Evolutionary conservation across 139 green algal species (phyloP).

Genomic region (Medakamo hakoo): DNA sequence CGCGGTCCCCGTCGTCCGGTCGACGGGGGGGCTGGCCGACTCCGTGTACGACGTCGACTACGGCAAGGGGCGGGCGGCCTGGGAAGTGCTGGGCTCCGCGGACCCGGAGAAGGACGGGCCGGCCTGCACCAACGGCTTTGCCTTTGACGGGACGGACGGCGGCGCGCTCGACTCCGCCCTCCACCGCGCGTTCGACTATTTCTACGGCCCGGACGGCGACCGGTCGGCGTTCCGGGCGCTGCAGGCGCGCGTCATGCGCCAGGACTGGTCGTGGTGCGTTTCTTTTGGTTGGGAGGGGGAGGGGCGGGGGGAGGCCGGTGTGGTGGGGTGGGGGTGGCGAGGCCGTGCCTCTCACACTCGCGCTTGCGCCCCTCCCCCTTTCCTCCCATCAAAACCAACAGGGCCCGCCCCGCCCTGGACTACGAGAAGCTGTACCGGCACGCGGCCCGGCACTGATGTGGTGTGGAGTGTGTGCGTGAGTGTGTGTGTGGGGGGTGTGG

Average conservation of each 20-base stretch:
- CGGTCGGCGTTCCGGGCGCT: slow-evolving; percentile 13
- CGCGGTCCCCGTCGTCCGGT: slow-evolving; percentile 72
- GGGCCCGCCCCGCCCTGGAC: slow-evolving; percentile 25
- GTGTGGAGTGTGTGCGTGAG: too few species aligned
- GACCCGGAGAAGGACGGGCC: slow-evolving; percentile 45
- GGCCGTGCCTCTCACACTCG: too few species aligned
- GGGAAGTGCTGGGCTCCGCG: slow-evolving; percentile 57
- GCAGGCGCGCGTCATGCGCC: slow-evolving; percentile 9
- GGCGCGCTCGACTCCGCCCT: slow-evolving; percentile 79
- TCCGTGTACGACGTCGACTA: slow-evolving; percentile 47
- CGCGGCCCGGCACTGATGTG: slow-evolving; percentile 5
- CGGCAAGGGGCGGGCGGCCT: slow-evolving; percentile 50
- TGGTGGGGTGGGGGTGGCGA: too few species aligned
- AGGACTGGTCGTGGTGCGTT: not conserved
- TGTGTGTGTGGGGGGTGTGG: too few species aligned
- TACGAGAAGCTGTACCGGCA: slow-evolving; percentile 44
- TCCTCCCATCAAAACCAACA: too few species aligned
- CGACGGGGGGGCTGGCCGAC: slow-evolving; percentile 79
- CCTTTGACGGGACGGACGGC: slow-evolving; percentile 67
- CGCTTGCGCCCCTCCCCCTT: too few species aligned
- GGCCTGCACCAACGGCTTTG: slow-evolving; percentile 65
- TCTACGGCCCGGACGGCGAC: slow-evolving; percentile 20
- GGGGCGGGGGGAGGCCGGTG: too few species aligned
- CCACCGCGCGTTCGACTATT: slow-evolving; percentile 40
- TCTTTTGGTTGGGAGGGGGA: too few species aligned